phyloP scores from a whole-genome alignment of 1,139 yeast species.

The Yamadazyma dendronema region DNA sequence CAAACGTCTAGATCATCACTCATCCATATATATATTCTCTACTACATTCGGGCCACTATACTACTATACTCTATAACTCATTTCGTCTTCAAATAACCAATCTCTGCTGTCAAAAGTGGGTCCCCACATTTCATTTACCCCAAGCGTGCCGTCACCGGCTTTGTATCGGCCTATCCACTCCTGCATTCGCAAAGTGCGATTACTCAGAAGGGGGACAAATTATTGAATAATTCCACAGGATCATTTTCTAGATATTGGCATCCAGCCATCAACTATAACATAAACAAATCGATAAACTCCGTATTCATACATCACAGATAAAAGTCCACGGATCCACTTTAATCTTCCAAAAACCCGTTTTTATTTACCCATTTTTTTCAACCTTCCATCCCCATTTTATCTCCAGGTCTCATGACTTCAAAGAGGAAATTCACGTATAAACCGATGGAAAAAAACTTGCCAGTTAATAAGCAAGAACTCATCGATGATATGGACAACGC shows the following conservation, averaged over 20 bases:
- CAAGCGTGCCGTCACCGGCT: not conserved
- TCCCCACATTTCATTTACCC: not conserved
- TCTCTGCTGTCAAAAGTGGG: too few relatives aligned
- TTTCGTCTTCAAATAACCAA: too few relatives aligned
- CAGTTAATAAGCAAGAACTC: conserved; percentile 12
- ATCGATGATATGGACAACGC: conserved; percentile 26
- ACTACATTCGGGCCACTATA: too few relatives aligned
- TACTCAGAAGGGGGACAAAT: conserved; percentile 1
- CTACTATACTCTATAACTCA: too few relatives aligned
- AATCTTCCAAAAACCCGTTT: too few relatives aligned
- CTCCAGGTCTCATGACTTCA: conserved; percentile 6
- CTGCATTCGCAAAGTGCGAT: not conserved
- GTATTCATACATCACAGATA: too few relatives aligned
- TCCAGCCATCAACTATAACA: not conserved
- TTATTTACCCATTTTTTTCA: too few relatives aligned
- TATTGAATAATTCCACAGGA: not conserved
- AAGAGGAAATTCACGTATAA: conserved; percentile 16
- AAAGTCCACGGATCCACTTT: too few relatives aligned
- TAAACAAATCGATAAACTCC: too few relatives aligned
- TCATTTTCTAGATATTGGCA: not conserved
- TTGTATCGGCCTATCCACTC: not conserved
- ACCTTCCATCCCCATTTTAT: too few relatives aligned
- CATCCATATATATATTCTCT: too few relatives aligned
- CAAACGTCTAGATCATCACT: too few relatives aligned
- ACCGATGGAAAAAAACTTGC: conserved; percentile 14